phyloP scores from a whole-genome alignment of 2,329 filamentous ascomycete species.

The Colletotrichum cereale region DNA sequence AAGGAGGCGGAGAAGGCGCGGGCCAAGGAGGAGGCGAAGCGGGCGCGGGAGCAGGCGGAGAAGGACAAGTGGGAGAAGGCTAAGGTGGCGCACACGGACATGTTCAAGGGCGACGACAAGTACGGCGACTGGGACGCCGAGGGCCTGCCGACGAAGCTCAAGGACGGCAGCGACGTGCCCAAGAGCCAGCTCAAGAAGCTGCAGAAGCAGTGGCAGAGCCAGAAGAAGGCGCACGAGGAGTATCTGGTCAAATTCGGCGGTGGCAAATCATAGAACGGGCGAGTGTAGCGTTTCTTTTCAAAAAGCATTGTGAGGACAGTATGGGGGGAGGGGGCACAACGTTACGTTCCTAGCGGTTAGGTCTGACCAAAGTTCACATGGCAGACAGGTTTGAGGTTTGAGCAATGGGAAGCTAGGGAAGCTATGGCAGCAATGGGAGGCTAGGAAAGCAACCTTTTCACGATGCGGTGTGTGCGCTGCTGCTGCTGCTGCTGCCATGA shows the following conservation, averaged over 20 bases:
- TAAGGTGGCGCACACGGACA: conserved; percentile 64
- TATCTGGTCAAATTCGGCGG: conserved; percentile 49
- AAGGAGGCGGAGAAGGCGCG: conserved; percentile 71
- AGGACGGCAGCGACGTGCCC: conserved; percentile 81
- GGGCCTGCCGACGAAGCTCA: conserved; percentile 82
- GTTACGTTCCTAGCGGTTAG: neutral
- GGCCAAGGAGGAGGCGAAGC: conserved; percentile 67
- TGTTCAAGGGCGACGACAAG: conserved; percentile 68
- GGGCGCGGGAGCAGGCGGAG: conserved; percentile 63
- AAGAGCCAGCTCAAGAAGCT: conserved; percentile 87
- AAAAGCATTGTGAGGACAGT: neutral
- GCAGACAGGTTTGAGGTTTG: neutral
- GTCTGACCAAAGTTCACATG: neutral
- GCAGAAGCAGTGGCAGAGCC: conserved; percentile 89
- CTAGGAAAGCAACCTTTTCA: neutral
- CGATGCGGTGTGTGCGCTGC: too few species aligned
- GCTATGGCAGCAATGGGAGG: neutral
- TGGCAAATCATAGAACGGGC: conserved; percentile 36
- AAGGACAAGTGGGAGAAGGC: conserved; percentile 69
- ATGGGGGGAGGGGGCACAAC: neutral
- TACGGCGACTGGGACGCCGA: conserved; percentile 87
- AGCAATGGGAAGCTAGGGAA: neutral
- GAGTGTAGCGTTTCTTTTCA: conserved; percentile 11
- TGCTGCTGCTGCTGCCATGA: too few species aligned
- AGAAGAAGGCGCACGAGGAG: conserved; percentile 86